Percentiles rank a stretch among this genome's conserved stretches.
These are phyloP conservation scores for Fusarium sp. DNA, from an alignment of 2,329 filamentous ascomycete genomes.

Conservation along the genomic window DNA sequence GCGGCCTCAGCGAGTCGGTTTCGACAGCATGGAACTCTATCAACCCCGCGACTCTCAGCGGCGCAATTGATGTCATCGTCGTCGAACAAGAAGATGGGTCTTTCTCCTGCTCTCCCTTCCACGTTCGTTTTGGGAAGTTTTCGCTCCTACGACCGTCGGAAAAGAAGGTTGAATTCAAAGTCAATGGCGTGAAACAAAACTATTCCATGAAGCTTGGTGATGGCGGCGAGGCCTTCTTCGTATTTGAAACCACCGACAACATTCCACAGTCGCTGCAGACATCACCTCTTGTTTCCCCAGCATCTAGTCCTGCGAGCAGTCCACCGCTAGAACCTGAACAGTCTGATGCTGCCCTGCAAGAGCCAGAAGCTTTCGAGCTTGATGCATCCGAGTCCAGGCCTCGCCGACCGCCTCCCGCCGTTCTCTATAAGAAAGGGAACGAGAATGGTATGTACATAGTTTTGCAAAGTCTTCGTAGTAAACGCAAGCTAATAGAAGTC, in stretches of 20 bases:
- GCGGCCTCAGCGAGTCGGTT: constrained; percentile 92
- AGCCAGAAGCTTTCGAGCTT: constrained; percentile 75
- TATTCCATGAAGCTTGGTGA: constrained; percentile 99
- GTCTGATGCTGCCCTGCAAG: constrained; percentile 58
- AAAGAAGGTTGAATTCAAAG: constrained; percentile 98
- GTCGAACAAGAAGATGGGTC: constrained; percentile 94
- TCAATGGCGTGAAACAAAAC: constrained; percentile 90
- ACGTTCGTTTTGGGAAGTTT: constrained; percentile 99
- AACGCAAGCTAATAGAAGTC: constrained; percentile 7
- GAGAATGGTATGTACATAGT: constrained; percentile 46
- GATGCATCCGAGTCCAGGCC: constrained; percentile 55
- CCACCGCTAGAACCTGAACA: constrained; percentile 67
- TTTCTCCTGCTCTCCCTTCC: constrained; percentile 93
- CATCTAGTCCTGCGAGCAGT: constrained; percentile 85
- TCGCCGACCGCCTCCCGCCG: constrained; percentile 56
- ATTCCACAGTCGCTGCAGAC: constrained; percentile 96
- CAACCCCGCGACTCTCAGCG: constrained; percentile 95
- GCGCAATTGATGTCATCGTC: constrained; percentile 98
- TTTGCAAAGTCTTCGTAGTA: neutral
- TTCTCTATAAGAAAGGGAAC: constrained; percentile 48
- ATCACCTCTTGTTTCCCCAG: constrained; percentile 90
- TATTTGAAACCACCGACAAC: constrained; percentile 92
- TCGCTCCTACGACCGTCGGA: constrained; percentile 93
- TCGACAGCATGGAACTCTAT: constrained; percentile 99
- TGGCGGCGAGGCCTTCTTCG: constrained; percentile 97